These are phyloP conservation scores for Aspergillus ochraceus DNA, from an alignment of 2,329 filamentous ascomycete species.

Conservation along the genomic window DNA sequence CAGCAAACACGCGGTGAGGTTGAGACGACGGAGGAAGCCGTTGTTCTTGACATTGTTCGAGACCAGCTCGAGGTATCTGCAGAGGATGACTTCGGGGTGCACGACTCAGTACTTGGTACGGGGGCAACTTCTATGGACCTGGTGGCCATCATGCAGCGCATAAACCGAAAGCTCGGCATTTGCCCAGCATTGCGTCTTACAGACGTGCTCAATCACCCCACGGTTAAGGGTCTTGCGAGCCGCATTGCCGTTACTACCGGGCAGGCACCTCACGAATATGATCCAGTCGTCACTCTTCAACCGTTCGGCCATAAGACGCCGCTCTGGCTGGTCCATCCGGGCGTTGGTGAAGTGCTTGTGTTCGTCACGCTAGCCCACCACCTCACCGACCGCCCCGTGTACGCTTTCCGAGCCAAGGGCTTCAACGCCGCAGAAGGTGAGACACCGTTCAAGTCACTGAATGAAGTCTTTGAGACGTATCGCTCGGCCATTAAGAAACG, in stretches of 20 bases:
- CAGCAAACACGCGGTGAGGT: background rate
- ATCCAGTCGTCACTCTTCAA: constrained; percentile 31
- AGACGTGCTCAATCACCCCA: background rate
- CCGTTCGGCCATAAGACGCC: constrained; percentile 25
- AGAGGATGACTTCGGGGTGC: constrained; percentile 12
- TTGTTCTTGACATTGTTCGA: constrained; percentile 5
- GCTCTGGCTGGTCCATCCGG: constrained; percentile 40
- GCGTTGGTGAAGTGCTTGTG: constrained; percentile 39
- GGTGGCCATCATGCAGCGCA: constrained; percentile 1
- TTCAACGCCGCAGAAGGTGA: constrained; percentile 6
- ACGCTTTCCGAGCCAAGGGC: constrained; percentile 11
- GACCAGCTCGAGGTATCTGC: constrained; percentile 5
- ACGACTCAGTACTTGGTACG: background rate
- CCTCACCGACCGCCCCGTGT: constrained; percentile 10
- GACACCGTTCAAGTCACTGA: background rate
- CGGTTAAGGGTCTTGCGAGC: background rate
- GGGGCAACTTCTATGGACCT: constrained; percentile 2
- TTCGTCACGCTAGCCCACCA: constrained; percentile 32
- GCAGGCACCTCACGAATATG: constrained; percentile 18
- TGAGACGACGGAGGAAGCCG: background rate
- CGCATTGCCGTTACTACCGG: background rate
- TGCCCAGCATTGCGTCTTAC: background rate
- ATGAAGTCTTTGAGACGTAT: background rate
- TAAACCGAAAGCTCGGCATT: background rate
- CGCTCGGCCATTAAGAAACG: background rate